Evolutionary conservation across 1,284 basidiomycete genomes (phyloP).

Genomic region (Microbotryum scabiosae): DNA sequence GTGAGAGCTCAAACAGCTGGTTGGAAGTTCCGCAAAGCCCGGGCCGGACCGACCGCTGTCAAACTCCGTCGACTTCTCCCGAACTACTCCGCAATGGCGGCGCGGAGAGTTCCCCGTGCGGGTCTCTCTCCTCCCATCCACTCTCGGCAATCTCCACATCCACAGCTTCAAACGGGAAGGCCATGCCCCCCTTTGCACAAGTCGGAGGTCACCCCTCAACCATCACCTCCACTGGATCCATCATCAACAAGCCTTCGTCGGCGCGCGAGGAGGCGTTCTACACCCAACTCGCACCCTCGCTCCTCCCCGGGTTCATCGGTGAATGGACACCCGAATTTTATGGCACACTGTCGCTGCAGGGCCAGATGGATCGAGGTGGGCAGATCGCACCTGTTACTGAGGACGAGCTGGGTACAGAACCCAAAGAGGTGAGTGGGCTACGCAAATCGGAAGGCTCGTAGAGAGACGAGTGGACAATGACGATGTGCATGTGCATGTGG

Average conservation of each 20-base stretch:
- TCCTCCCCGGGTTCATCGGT: conserved; percentile 39
- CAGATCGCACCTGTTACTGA: conserved; percentile 37
- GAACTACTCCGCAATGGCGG: too few species aligned
- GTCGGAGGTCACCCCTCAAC: conserved; percentile 76
- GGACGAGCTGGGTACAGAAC: conserved; percentile 14
- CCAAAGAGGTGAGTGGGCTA: not conserved
- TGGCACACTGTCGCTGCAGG: conserved; percentile 63
- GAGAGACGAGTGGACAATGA: conserved; percentile 36
- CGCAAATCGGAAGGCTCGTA: conserved; percentile 8
- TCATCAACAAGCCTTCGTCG: conserved; percentile 70
- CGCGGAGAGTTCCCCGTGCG: too few species aligned
- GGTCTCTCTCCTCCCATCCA: too few species aligned
- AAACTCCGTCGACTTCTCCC: too few species aligned
- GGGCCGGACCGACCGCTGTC: too few species aligned
- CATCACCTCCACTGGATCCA: conserved; percentile 64
- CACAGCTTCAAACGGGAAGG: not conserved
- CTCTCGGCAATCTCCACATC: not conserved
- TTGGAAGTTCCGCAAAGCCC: too few species aligned
- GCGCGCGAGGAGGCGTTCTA: conserved; percentile 74
- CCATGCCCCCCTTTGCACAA: conserved; percentile 50
- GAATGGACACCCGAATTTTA: conserved; percentile 54
- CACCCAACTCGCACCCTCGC: conserved; percentile 48
- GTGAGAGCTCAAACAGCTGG: not conserved
- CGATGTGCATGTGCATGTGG: conserved; percentile 46
- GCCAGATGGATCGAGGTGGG: conserved; percentile 45